Evolutionary conservation across 768 basidiomycete species (phyloP).

Genomic region (Serpula lacrymans): DNA sequence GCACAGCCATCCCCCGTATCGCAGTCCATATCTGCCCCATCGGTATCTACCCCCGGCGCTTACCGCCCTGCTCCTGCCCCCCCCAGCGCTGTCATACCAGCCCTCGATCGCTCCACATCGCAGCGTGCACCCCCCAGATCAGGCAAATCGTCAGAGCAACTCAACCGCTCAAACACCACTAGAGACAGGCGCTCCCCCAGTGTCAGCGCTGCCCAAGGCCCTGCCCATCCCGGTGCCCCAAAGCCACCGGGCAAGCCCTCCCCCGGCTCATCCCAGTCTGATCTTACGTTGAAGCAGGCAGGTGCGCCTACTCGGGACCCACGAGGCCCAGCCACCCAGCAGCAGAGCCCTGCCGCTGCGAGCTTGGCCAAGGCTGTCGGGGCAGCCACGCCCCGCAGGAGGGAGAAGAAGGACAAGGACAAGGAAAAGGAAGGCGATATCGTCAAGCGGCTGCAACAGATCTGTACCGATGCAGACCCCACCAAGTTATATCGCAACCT

Average conservation of each 20-base stretch:
- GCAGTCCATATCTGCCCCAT: slow-evolving; percentile 27
- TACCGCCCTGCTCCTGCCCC: slow-evolving; percentile 80
- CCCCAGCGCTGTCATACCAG: slow-evolving; percentile 55
- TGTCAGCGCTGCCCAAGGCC: slow-evolving; percentile 23
- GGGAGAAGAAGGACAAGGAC: slow-evolving; percentile 83
- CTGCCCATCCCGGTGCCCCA: slow-evolving; percentile 28
- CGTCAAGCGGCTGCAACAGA: slow-evolving; percentile 84
- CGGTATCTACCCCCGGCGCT: slow-evolving; percentile 40
- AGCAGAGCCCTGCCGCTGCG: slow-evolving; percentile 59
- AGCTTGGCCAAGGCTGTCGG: slow-evolving; percentile 65
- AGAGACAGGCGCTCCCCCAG: slow-evolving; percentile 57
- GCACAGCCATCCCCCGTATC: slow-evolving; percentile 20
- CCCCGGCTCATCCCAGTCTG: slow-evolving; percentile 57
- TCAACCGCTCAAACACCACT: slow-evolving; percentile 69
- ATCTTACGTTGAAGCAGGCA: slow-evolving; percentile 48
- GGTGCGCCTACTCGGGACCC: slow-evolving; percentile 25
- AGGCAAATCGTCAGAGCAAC: slow-evolving; percentile 36
- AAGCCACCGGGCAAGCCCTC: slow-evolving; percentile 44
- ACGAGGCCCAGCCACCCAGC: slow-evolving; percentile 31
- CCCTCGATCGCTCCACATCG: slow-evolving; percentile 85
- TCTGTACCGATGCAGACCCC: slow-evolving; percentile 97
- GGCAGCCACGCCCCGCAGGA: slow-evolving; percentile 77
- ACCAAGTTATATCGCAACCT: slow-evolving; percentile 89
- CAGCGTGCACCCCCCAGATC: slow-evolving; percentile 68
- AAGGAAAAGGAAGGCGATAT: slow-evolving; percentile 85